These are phyloP conservation scores for Prunus armeniaca DNA, from an alignment of 306 rosid species.

Conservation along the genomic window DNA sequence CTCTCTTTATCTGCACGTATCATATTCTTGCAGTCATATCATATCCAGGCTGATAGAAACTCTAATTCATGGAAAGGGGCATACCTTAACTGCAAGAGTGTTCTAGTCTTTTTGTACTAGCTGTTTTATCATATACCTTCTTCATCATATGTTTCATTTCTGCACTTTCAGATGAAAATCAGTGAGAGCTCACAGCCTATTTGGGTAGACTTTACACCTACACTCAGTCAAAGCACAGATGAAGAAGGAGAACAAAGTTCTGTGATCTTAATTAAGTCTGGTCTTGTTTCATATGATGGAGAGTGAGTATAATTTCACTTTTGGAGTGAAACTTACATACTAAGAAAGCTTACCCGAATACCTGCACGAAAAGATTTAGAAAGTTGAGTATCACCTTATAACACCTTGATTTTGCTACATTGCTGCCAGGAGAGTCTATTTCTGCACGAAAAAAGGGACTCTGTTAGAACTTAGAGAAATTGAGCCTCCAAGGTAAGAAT, in stretches of 20 bases:
- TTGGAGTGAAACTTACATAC: constrained; percentile 14
- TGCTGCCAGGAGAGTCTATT: constrained; percentile 64
- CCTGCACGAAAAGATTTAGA: constrained; percentile 9
- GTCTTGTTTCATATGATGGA: constrained; percentile 59
- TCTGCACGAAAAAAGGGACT: constrained; percentile 67
- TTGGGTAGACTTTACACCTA: constrained; percentile 61
- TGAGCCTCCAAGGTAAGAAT: constrained; percentile 78
- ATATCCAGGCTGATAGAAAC: not conserved
- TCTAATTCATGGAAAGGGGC: not conserved
- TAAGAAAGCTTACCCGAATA: constrained; percentile 19
- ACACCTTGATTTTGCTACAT: constrained; percentile 23
- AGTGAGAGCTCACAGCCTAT: constrained; percentile 65
- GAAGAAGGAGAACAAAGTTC: constrained; percentile 39
- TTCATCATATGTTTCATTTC: not conserved
- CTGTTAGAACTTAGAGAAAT: constrained; percentile 56
- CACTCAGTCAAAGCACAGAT: constrained; percentile 41
- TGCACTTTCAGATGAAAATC: constrained; percentile 58
- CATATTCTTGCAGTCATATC: not conserved
- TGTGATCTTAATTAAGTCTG: constrained; percentile 47
- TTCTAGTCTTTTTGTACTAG: not conserved
- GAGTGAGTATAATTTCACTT: constrained; percentile 47
- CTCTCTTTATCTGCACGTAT: not conserved
- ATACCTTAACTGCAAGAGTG: constrained; percentile 9
- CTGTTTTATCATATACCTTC: not conserved
- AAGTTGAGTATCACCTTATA: constrained; percentile 15